These are phyloP conservation scores for Ceriops decandra DNA, from an alignment of 345 rosid genomes.

Conservation along the genomic window DNA sequence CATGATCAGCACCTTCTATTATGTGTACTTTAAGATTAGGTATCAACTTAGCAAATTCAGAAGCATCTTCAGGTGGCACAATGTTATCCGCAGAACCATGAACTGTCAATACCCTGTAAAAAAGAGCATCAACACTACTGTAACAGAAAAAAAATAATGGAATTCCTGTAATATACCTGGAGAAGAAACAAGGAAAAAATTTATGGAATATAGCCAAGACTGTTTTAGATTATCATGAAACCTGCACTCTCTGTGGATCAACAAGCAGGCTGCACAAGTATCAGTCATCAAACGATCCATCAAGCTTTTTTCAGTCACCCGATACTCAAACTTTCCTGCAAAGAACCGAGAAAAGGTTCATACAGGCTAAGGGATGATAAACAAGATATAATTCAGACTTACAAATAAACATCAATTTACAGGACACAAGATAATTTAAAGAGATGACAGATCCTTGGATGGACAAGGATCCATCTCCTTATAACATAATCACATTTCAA, in stretches of 20 bases:
- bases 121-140: slow-evolving; percentile 3
- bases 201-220: not conserved
- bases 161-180: not conserved
- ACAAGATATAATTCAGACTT: too few species aligned
- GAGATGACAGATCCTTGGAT: not conserved
- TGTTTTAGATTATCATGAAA: slow-evolving; percentile 11
- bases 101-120: slow-evolving; percentile 70
- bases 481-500: not conserved
- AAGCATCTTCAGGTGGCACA: slow-evolving; percentile 62
- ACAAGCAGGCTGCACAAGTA: slow-evolving; percentile 48
- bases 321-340: slow-evolving; percentile 62
- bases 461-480: not conserved
- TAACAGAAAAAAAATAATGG: not conserved
- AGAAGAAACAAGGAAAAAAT: not conserved
- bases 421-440: not conserved
- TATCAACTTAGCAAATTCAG: slow-evolving; percentile 57
- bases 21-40: slow-evolving; percentile 56
- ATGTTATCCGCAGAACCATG: slow-evolving; percentile 68
- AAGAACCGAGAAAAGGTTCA: slow-evolving; percentile 1
- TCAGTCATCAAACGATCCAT: slow-evolving; percentile 66
- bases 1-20: slow-evolving; percentile 85
- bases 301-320: slow-evolving; percentile 69
- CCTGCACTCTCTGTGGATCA: slow-evolving; percentile 61
- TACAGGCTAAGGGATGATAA: not conserved
- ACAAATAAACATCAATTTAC: too few species aligned